These are phyloP conservation scores for Serendipita vermifera DNA, from an alignment of 768 basidiomycete species.

Conservation along the genomic window DNA sequence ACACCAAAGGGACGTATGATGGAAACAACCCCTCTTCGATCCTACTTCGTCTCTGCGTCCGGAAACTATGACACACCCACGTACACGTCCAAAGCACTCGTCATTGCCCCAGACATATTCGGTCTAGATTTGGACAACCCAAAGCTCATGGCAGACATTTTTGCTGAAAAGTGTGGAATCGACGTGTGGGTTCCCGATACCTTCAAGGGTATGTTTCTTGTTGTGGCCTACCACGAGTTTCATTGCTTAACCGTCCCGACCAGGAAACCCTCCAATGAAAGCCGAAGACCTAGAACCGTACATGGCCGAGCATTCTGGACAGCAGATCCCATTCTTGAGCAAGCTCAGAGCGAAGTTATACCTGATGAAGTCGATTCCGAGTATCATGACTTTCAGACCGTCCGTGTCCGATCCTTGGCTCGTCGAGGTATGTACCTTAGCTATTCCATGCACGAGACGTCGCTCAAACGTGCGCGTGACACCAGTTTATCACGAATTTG, in stretches of 20 bases:
- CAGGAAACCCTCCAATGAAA: neutral
- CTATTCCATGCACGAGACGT: neutral
- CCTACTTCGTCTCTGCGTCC: too few relatives aligned
- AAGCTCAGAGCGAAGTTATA: neutral
- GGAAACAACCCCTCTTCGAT: too few relatives aligned
- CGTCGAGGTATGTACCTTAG: neutral
- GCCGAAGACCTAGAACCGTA: neutral
- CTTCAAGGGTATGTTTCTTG: neutral
- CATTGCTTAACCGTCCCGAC: neutral
- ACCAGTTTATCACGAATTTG: neutral
- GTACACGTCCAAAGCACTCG: too few relatives aligned
- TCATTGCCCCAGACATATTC: neutral
- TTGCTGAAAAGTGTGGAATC: neutral
- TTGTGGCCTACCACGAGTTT: too few relatives aligned
- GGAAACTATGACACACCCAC: too few relatives aligned
- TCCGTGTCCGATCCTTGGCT: neutral
- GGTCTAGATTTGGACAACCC: neutral
- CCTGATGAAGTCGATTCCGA: neutral
- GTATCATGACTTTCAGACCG: neutral
- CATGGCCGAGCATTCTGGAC: neutral
- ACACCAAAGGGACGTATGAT: too few relatives aligned
- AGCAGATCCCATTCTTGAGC: neutral
- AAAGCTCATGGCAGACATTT: neutral
- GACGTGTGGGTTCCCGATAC: conserved; percentile 7
- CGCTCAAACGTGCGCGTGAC: too few relatives aligned